A percentile compares a stretch with the other conserved stretches of the same genome.
phyloP scores from a whole-genome alignment of 2,329 filamentous ascomycete genomes.

The Aspergillus pseudotamarii region DNA sequence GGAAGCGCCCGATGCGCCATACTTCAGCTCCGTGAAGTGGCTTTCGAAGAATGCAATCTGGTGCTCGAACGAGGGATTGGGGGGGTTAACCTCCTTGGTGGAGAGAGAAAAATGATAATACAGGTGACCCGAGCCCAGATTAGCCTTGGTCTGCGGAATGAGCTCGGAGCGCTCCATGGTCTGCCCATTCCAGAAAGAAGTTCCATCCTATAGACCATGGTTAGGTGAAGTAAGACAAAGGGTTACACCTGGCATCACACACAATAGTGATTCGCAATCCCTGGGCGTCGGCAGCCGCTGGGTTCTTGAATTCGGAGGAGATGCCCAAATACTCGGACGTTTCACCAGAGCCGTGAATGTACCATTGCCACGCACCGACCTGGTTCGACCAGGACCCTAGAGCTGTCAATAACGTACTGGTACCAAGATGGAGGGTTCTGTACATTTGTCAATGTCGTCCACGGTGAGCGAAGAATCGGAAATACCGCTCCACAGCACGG shows the following conservation, averaged over 20 bases:
- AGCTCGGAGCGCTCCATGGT: slow-evolving; percentile 73
- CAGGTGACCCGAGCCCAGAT: slow-evolving; percentile 67
- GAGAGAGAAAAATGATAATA: slow-evolving; percentile 74
- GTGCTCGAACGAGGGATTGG: slow-evolving; percentile 66
- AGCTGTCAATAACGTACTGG: not conserved
- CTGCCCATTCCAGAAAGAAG: slow-evolving; percentile 71
- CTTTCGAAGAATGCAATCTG: slow-evolving; percentile 65
- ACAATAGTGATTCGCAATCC: slow-evolving; percentile 70
- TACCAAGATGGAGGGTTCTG: not conserved
- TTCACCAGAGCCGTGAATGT: slow-evolving; percentile 67
- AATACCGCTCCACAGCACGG: slow-evolving; percentile 31
- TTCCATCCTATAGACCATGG: slow-evolving; percentile 18
- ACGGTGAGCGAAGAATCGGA: slow-evolving; percentile 29
- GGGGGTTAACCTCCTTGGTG: slow-evolving; percentile 61
- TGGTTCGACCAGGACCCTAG: slow-evolving; percentile 66
- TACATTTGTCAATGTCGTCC: slow-evolving; percentile 31
- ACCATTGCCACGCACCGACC: slow-evolving; percentile 73
- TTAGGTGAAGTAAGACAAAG: not conserved
- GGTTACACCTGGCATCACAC: too few relatives aligned
- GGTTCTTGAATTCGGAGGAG: slow-evolving; percentile 64
- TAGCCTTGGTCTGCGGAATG: slow-evolving; percentile 69
- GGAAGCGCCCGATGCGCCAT: slow-evolving; percentile 57
- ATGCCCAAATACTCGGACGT: slow-evolving; percentile 62
- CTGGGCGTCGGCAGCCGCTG: slow-evolving; percentile 64
- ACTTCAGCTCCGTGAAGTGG: slow-evolving; percentile 74